Percentiles rank a stretch among this genome's conserved stretches.
Conservation (phyloP, 176 grass and related monocot species). For the Raddia guianensis region DNA sequence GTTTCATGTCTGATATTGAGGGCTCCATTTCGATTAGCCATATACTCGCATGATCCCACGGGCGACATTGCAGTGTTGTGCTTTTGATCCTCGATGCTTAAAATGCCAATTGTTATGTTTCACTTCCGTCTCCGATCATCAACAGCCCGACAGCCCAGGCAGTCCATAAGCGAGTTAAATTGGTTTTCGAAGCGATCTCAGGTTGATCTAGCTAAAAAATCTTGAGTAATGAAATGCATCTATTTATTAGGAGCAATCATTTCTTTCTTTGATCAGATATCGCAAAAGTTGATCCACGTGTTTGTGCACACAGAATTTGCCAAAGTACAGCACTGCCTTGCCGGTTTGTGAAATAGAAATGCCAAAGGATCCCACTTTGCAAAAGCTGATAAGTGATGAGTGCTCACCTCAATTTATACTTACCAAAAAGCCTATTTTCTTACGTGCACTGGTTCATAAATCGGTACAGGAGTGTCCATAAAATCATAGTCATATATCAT, state of each 20-base stretch:
- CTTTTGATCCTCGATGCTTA: slow-evolving; percentile 15
- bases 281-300: slow-evolving; percentile 27
- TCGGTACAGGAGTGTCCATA: no score
- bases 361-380: slow-evolving; percentile 43
- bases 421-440: no score
- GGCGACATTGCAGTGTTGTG: neutral
- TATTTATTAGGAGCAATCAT: neutral
- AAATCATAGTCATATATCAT: no score
- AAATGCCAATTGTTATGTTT: slow-evolving; percentile 13
- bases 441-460: no score
- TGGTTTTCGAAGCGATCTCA: neutral
- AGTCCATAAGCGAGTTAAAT: neutral
- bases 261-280: neutral
- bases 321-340: slow-evolving; percentile 30
- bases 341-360: slow-evolving; percentile 45
- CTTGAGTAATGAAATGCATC: neutral
- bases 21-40: neutral
- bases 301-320: slow-evolving; percentile 24
- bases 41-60: neutral
- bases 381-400: slow-evolving; percentile 31
- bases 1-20: slow-evolving; percentile 31
- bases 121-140: neutral
- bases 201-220: neutral
- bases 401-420: no score
- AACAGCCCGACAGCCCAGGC: neutral